phyloP scores from a whole-genome alignment of 1,284 basidiomycete genomes.

The Papiliotrema flavescens region DNA sequence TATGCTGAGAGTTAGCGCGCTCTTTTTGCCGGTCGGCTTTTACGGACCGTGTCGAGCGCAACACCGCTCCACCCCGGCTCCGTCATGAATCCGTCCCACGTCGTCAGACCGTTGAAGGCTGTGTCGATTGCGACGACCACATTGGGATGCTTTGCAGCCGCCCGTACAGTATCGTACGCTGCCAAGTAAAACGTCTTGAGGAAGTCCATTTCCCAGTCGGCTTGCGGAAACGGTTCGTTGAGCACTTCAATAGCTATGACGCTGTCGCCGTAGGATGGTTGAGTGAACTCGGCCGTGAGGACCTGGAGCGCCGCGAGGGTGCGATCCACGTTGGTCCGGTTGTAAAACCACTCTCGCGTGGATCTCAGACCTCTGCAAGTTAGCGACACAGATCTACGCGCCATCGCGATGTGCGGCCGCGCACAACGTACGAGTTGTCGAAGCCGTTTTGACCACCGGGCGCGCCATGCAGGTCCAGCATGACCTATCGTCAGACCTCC shows the following conservation, averaged over 20 bases:
- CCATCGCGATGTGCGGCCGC: not conserved
- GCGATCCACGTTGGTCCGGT: slow-evolving; percentile 38
- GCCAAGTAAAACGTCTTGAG: slow-evolving; percentile 29
- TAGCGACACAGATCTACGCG: not conserved
- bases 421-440: slow-evolving; percentile 27
- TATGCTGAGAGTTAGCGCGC: slow-evolving; percentile 60
- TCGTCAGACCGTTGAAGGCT: slow-evolving; percentile 71
- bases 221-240: slow-evolving; percentile 43
- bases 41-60: slow-evolving; percentile 40
- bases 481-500: slow-evolving; percentile 13
- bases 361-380: slow-evolving; percentile 24
- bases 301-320: slow-evolving; percentile 32
- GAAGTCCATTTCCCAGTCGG: slow-evolving; percentile 17
- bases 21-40: no score
- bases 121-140: slow-evolving; percentile 69
- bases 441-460: slow-evolving; percentile 61
- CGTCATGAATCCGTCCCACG: slow-evolving; percentile 71
- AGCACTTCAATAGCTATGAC: slow-evolving; percentile 56
- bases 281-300: slow-evolving; percentile 53
- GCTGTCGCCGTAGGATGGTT: slow-evolving; percentile 27
- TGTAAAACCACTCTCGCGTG: slow-evolving; percentile 32
- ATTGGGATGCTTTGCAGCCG: slow-evolving; percentile 57
- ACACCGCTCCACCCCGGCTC: slow-evolving; percentile 29
- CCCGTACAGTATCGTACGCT: slow-evolving; percentile 28
- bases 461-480: slow-evolving; percentile 60